Conservation (phyloP, 164 flowering plant genomes). For the Tinospora cordifolia region DNA sequence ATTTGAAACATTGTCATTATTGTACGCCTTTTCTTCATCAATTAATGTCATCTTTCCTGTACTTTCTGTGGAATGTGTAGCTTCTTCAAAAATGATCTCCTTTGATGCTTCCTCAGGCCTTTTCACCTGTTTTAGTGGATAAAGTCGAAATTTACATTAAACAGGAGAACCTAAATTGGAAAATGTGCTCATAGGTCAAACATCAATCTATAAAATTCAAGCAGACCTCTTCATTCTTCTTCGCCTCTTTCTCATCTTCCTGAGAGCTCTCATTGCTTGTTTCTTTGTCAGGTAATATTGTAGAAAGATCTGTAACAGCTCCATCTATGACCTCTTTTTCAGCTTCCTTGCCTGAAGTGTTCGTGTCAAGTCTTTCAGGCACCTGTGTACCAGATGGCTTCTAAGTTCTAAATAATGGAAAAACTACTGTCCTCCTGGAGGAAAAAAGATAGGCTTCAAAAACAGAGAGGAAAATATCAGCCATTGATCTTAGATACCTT, state of each 20-base stretch:
- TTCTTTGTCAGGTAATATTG: conserved; percentile 10
- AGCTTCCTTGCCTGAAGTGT: background rate
- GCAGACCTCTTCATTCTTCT: conserved; percentile 17
- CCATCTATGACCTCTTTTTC: conserved; percentile 9
- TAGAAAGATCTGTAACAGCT: conserved; percentile 10
- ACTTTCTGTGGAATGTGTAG: background rate
- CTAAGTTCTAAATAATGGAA: background rate
- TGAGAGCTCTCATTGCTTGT: conserved; percentile 13
- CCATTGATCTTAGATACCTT: background rate
- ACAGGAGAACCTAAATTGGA: background rate
- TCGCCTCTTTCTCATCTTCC: conserved; percentile 14
- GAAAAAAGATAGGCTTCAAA: background rate
- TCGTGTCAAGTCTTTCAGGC: conserved; percentile 6
- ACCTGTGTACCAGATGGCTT: conserved; percentile 12
- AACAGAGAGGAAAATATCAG: background rate
- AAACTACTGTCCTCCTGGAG: background rate
- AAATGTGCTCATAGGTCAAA: background rate
- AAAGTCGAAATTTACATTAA: background rate
- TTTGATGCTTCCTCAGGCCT: background rate
- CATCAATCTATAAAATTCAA: background rate
- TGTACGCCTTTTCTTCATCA: background rate
- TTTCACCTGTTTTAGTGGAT: background rate
- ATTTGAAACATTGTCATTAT: background rate
- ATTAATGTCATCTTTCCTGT: background rate
- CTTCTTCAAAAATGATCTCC: background rate